phyloP scores from a whole-genome alignment of 176 grass and related monocot species.

The Tuctoria greenei region DNA sequence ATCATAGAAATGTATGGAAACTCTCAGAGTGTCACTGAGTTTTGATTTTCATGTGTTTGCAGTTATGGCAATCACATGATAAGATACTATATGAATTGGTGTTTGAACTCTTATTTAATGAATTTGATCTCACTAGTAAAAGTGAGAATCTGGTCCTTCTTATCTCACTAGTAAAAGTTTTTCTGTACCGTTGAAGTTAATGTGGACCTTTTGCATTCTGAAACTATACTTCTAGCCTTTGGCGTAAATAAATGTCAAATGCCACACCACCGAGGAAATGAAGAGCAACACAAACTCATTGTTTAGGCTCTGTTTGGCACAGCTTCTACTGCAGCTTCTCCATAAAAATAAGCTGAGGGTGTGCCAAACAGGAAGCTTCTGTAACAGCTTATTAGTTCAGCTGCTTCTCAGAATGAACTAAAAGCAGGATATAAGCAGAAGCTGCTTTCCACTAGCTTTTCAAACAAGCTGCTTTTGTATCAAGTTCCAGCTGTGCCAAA shows the following conservation, averaged over 20 bases:
- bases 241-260: constrained; percentile 9
- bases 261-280: background rate
- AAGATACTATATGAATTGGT: constrained; percentile 12
- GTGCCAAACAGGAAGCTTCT: too few relatives aligned
- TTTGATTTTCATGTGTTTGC: background rate
- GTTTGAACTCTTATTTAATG: constrained; percentile 8
- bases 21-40: constrained; percentile 1
- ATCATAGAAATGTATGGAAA: background rate
- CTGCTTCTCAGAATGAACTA: too few relatives aligned
- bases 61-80: background rate
- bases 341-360: too few relatives aligned
- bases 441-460: too few relatives aligned
- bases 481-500: too few relatives aligned
- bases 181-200: constrained; percentile 4
- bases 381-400: too few relatives aligned
- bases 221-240: constrained; percentile 11
- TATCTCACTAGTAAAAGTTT: background rate
- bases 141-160: background rate
- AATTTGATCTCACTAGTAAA: constrained; percentile 9
- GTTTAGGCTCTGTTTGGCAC: too few relatives aligned
- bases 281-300: background rate
- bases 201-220: background rate
- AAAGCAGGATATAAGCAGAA: too few relatives aligned
- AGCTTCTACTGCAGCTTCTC: too few relatives aligned
- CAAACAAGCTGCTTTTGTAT: too few relatives aligned